Conservation (phyloP, 257 asterid genomes). For the Salvia splendens region DNA sequence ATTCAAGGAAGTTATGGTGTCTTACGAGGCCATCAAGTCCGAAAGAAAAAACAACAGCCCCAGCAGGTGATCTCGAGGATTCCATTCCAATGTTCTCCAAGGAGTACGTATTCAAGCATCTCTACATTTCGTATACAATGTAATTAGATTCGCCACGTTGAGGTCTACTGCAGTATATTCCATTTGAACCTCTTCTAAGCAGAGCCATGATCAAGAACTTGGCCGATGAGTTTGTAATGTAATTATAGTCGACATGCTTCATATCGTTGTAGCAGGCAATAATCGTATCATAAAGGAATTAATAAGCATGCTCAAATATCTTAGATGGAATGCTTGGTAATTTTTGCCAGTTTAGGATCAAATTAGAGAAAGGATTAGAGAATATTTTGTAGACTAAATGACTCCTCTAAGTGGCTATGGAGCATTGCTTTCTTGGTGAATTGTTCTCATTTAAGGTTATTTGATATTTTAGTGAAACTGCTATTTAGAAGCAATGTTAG, state of each 20-base stretch:
- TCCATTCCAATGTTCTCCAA: neutral
- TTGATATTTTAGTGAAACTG: neutral
- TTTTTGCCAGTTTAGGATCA: neutral
- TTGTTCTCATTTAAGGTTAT: neutral
- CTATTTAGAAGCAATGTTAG: neutral
- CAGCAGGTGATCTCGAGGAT: constrained; percentile 19
- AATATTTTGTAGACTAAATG: neutral
- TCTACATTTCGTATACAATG: neutral
- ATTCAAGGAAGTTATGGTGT: constrained; percentile 76
- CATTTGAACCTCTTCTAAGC: neutral
- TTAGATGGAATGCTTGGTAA: neutral
- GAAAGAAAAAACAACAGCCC: constrained; percentile 59
- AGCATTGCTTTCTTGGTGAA: too few relatives aligned
- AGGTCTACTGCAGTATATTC: constrained; percentile 4
- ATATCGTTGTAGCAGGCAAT: constrained; percentile 3
- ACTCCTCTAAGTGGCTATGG: neutral
- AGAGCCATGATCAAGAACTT: constrained; percentile 28
- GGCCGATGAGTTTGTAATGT: constrained; percentile 24
- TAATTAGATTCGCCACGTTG: neutral
- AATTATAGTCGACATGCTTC: constrained; percentile 11
- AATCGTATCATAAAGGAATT: neutral
- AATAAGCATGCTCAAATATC: constrained; percentile 2
- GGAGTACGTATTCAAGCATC: neutral
- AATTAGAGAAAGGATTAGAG: constrained; percentile 1
- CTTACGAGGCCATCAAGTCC: constrained; percentile 54